phyloP scores from a whole-genome alignment of 2,329 filamentous ascomycete species.

The Talaromyces sp. region DNA sequence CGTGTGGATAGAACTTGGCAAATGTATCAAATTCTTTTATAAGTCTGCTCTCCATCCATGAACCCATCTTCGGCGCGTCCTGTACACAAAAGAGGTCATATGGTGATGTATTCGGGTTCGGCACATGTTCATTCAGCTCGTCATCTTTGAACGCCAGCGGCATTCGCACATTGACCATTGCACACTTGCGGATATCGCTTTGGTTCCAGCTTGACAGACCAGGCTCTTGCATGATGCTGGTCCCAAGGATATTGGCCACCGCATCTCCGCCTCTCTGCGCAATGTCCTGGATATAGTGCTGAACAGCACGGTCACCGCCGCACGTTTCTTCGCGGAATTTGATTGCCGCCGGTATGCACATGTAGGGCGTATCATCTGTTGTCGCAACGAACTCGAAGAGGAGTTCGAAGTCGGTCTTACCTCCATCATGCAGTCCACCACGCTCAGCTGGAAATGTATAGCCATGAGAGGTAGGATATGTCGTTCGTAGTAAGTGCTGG shows the following conservation, averaged over 20 bases:
- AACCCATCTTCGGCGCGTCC: conserved; percentile 37
- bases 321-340: conserved; percentile 63
- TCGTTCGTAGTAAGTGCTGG: conserved; percentile 67
- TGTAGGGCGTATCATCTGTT: conserved; percentile 64
- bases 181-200: conserved; percentile 55
- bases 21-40: conserved; percentile 65
- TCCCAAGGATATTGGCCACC: conserved; percentile 61
- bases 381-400: conserved; percentile 77
- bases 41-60: conserved; percentile 56
- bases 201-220: conserved; percentile 20
- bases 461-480: conserved; percentile 75
- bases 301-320: conserved; percentile 68
- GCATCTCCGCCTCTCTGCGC: conserved; percentile 58
- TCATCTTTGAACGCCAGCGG: conserved; percentile 50
- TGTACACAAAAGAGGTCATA: conserved; percentile 32
- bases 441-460: conserved; percentile 54
- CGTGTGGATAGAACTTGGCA: conserved; percentile 59
- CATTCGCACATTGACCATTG: conserved; percentile 67
- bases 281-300: conserved; percentile 57
- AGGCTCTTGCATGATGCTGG: conserved; percentile 59
- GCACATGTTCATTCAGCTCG: conserved; percentile 12
- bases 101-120: conserved; percentile 4
- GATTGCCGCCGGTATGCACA: conserved; percentile 67
- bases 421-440: conserved; percentile 34
- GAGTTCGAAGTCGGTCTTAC: conserved; percentile 57